phyloP scores from a whole-genome alignment of 108 stramenopile genomes.

The Nannochloropsis gaditana region DNA sequence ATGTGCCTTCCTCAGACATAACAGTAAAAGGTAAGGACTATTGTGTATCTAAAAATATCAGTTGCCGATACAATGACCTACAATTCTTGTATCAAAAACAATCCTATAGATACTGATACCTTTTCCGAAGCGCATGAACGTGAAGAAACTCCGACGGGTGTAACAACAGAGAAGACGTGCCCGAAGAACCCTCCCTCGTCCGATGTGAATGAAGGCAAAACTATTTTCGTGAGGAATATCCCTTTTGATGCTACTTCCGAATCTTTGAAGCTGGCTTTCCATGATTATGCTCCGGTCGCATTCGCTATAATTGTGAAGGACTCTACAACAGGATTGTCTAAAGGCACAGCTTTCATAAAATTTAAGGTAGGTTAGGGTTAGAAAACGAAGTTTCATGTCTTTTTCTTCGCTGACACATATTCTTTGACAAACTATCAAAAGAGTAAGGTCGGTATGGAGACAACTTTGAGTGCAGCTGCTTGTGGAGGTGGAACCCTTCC shows the following conservation, averaged over 20 bases:
- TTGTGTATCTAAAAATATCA: too few species aligned
- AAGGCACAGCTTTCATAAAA: constrained; percentile 66
- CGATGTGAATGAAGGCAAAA: constrained; percentile 57
- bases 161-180: too few species aligned
- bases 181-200: background rate
- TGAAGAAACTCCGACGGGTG: too few species aligned
- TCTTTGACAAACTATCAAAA: background rate
- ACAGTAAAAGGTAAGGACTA: too few species aligned
- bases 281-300: constrained; percentile 69
- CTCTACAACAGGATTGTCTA: constrained; percentile 43
- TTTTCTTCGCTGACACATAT: background rate
- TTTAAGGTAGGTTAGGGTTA: constrained; percentile 50
- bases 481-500: background rate
- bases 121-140: too few species aligned
- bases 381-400: background rate
- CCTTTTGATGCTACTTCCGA: constrained; percentile 86
- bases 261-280: constrained; percentile 71
- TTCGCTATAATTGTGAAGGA: constrained; percentile 83
- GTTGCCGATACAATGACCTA: too few species aligned
- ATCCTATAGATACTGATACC: too few species aligned
- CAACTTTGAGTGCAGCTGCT: background rate
- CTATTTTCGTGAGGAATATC: constrained; percentile 86
- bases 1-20: too few species aligned
- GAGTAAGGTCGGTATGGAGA: background rate
- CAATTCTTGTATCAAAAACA: too few species aligned